Conservation (phyloP, 2,329 filamentous ascomycete genomes). For the Trichoderma guizhouense region DNA sequence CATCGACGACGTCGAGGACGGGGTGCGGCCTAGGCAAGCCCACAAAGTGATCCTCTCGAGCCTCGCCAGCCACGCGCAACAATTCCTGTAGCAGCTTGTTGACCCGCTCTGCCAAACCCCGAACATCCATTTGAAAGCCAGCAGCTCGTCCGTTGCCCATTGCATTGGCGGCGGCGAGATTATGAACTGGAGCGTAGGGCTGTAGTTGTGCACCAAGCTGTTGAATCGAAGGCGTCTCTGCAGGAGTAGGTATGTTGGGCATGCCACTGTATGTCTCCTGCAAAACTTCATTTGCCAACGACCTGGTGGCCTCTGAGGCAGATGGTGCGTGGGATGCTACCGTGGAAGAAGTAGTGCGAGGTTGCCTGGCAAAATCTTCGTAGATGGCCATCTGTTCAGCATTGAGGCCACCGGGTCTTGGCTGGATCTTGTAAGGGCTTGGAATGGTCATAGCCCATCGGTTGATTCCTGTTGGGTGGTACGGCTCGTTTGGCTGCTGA, state of each 20-base stretch:
- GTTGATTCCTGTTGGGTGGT: slow-evolving; percentile 76
- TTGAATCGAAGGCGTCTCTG: slow-evolving; percentile 56
- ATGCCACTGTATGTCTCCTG: slow-evolving; percentile 59
- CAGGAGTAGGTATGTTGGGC: slow-evolving; percentile 56
- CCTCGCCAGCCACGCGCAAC: slow-evolving; percentile 50
- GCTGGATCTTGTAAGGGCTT: slow-evolving; percentile 84
- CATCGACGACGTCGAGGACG: slow-evolving; percentile 61
- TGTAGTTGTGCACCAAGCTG: slow-evolving; percentile 52
- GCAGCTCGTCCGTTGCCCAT: slow-evolving; percentile 51
- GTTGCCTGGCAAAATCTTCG: slow-evolving; percentile 89
- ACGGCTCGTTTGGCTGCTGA: slow-evolving; percentile 76
- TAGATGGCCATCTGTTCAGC: slow-evolving; percentile 93
- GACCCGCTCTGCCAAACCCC: slow-evolving; percentile 52
- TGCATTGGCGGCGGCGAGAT: slow-evolving; percentile 28
- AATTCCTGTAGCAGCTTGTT: slow-evolving; percentile 58
- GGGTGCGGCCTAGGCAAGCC: slow-evolving; percentile 57
- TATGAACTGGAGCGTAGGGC: slow-evolving; percentile 54
- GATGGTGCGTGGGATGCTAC: slow-evolving; percentile 55
- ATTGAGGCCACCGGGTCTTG: slow-evolving; percentile 68
- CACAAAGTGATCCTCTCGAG: slow-evolving; percentile 56
- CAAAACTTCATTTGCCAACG: slow-evolving; percentile 61
- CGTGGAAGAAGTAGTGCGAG: slow-evolving; percentile 58
- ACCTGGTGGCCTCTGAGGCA: slow-evolving; percentile 58
- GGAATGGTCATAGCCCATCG: slow-evolving; percentile 93
- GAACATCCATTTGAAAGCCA: slow-evolving; percentile 49